Percentiles rank a stretch among this genome's conserved stretches.
phyloP scores from a whole-genome alignment of 306 rosid species.

The Cicer pinnatifidum region DNA sequence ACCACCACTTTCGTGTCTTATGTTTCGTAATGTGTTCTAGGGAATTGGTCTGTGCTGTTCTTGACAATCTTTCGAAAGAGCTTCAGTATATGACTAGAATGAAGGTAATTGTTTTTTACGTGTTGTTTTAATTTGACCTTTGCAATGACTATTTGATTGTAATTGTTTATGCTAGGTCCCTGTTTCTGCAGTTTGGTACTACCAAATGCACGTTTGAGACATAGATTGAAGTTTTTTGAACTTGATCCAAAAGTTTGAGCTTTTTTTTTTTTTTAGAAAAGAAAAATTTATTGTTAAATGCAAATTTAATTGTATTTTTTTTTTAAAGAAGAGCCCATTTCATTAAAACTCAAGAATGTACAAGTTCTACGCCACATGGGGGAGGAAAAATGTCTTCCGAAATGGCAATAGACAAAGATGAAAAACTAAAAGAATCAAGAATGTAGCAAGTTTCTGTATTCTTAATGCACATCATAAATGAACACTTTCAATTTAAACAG shows the following conservation, averaged over 20 bases:
- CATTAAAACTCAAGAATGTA: background rate
- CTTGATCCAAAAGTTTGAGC: conserved; percentile 13
- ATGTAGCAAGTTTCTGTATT: too few species aligned
- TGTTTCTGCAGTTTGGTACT: conserved; percentile 7
- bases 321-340: background rate
- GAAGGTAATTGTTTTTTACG: conserved; percentile 59
- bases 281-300: background rate
- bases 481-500: too few species aligned
- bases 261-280: conserved; percentile 5
- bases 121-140: background rate
- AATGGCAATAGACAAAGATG: background rate
- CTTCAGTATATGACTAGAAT: conserved; percentile 70
- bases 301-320: background rate
- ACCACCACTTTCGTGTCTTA: conserved; percentile 33
- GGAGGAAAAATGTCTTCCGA: background rate
- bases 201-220: background rate
- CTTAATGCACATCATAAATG: too few species aligned
- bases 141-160: background rate
- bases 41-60: conserved; percentile 65
- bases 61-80: conserved; percentile 74
- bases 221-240: conserved; percentile 1
- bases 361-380: background rate
- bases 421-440: too few species aligned
- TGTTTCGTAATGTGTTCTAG: conserved; percentile 48
- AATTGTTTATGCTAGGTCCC: conserved; percentile 5